Evolutionary conservation across 2,329 filamentous ascomycete genomes (phyloP).

Genomic region (Chaetomium sp.): DNA sequence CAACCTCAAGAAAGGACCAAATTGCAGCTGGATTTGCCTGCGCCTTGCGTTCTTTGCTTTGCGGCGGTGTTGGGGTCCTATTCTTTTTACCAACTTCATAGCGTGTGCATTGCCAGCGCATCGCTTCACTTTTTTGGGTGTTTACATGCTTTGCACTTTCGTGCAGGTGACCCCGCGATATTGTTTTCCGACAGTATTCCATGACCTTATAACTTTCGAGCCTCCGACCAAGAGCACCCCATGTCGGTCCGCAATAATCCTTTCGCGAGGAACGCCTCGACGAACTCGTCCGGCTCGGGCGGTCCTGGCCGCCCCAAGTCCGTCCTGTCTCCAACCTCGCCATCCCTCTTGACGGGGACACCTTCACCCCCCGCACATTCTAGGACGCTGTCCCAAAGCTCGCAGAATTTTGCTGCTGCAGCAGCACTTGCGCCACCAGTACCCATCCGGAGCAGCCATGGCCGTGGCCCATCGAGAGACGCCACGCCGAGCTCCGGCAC

Average conservation of each 20-base stretch:
- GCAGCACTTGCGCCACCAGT: slow-evolving; percentile 30
- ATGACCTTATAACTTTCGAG: slow-evolving; percentile 10
- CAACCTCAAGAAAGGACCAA: neutral
- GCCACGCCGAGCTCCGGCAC: slow-evolving; percentile 64
- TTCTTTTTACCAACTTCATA: neutral
- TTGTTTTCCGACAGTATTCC: slow-evolving; percentile 14
- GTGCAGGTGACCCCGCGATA: slow-evolving; percentile 7
- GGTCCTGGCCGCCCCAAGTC: slow-evolving; percentile 65
- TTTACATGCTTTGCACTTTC: slow-evolving; percentile 14
- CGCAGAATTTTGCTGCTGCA: slow-evolving; percentile 49
- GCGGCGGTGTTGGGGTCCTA: neutral
- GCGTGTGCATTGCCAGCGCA: neutral
- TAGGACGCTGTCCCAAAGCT: slow-evolving; percentile 65
- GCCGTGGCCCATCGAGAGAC: slow-evolving; percentile 56
- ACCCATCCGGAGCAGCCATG: slow-evolving; percentile 31
- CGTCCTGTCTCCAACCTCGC: slow-evolving; percentile 57
- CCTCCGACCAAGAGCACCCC: slow-evolving; percentile 34
- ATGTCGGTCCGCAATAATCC: slow-evolving; percentile 72
- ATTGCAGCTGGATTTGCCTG: neutral
- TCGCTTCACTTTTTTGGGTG: slow-evolving; percentile 11
- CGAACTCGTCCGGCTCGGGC: slow-evolving; percentile 52
- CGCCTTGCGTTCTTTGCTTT: slow-evolving; percentile 1
- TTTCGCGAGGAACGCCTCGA: slow-evolving; percentile 63
- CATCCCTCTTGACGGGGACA: slow-evolving; percentile 38
- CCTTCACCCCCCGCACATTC: slow-evolving; percentile 45